Conservation (phyloP, 495 filamentous ascomycete species). For the Tuber aestivum region DNA sequence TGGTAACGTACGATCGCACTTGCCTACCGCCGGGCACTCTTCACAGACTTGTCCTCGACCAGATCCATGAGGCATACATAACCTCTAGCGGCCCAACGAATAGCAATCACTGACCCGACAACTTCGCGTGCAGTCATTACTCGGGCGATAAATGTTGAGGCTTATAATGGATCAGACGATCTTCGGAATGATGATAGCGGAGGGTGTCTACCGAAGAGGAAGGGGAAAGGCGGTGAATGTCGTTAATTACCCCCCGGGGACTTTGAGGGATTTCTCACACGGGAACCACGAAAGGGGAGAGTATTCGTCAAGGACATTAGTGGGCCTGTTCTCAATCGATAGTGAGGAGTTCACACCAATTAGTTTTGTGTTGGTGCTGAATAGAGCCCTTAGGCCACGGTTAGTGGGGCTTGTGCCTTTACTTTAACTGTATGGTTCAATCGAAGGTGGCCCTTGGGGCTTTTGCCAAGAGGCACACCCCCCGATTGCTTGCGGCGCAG, state of each 20-base stretch:
- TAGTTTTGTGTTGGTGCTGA: not conserved
- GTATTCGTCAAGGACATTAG: not conserved
- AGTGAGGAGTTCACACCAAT: not conserved
- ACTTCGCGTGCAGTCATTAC: not conserved
- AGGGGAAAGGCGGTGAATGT: not conserved
- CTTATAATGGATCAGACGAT: not conserved
- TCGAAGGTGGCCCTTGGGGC: not conserved
- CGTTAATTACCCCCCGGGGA: not conserved
- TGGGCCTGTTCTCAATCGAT: not conserved
- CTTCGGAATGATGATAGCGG: not conserved
- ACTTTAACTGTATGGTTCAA: not conserved
- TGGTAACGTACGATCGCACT: too few relatives aligned
- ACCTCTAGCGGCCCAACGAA: not conserved
- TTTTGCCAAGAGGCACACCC: not conserved
- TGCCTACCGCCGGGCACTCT: not conserved
- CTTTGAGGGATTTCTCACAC: not conserved
- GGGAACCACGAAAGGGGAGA: not conserved
- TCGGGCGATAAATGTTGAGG: not conserved
- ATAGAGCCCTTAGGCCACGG: not conserved
- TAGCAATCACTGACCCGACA: not conserved
- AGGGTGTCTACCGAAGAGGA: not conserved
- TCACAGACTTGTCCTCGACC: not conserved
- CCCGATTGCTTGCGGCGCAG: not conserved
- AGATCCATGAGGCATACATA: not conserved
- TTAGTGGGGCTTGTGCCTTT: not conserved